These are phyloP conservation scores for Pichia sp. DNA, from an alignment of 1,139 yeast genomes.

Conservation along the genomic window DNA sequence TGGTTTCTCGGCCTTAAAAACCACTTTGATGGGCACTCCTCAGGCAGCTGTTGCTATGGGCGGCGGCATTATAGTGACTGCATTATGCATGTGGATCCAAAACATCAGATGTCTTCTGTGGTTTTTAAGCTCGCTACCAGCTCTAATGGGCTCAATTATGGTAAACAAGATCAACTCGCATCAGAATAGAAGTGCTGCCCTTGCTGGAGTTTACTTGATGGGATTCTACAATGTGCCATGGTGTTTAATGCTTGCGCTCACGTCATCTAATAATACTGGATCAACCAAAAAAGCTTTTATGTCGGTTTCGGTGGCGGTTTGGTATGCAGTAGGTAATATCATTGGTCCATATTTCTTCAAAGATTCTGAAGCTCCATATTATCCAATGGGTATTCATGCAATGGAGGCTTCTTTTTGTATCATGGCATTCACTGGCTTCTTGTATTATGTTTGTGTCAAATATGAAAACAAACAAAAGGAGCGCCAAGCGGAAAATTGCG, in stretches of 20 bases:
- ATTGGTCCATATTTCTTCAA: too few species aligned
- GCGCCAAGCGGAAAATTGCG: too few species aligned
- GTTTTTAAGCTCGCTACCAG: constrained; percentile 1
- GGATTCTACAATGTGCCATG: constrained; percentile 4
- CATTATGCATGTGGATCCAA: constrained; percentile 4
- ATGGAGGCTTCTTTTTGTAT: too few species aligned
- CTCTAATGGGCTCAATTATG: constrained; percentile 4
- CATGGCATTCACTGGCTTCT: too few species aligned
- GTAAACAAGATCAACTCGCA: neutral
- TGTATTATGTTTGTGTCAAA: too few species aligned
- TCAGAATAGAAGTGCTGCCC: neutral
- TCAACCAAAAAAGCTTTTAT: too few species aligned
- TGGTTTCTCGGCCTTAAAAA: constrained; percentile 7
- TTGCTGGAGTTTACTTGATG: constrained; percentile 4
- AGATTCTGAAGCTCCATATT: too few species aligned
- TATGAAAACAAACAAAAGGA: too few species aligned
- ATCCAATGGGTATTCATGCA: too few species aligned
- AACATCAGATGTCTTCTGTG: constrained; percentile 4
- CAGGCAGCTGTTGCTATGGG: constrained; percentile 6
- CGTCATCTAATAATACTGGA: constrained; percentile 1
- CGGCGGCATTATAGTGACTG: constrained; percentile 3
- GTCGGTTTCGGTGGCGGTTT: too few species aligned
- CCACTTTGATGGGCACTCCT: constrained; percentile 6
- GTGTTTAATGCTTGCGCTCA: neutral
- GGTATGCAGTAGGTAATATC: too few species aligned